Evolutionary conservation across 305 asterid genomes (phyloP).

Genomic region (Fraxinus baroniana): DNA sequence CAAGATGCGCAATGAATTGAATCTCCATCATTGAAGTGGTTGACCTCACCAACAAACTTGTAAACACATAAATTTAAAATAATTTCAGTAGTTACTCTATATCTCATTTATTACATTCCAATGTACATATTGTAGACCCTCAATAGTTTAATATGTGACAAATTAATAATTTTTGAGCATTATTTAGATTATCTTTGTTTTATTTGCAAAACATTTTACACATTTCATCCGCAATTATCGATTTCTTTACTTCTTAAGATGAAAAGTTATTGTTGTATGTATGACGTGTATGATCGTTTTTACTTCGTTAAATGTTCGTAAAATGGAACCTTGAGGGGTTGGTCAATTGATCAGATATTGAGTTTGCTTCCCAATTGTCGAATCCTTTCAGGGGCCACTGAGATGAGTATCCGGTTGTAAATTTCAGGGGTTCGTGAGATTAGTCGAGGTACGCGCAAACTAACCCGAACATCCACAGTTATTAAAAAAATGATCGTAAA

Average conservation of each 20-base stretch:
- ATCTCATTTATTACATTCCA: background rate
- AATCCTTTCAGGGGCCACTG: no score
- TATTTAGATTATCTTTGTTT: no score
- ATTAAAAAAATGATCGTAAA: no score
- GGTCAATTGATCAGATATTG: no score
- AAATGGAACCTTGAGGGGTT: background rate
- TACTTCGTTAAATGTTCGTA: background rate
- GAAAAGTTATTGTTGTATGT: background rate
- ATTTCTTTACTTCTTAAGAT: background rate
- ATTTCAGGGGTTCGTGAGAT: no score
- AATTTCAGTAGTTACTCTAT: background rate
- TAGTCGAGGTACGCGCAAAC: no score
- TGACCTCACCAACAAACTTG: background rate
- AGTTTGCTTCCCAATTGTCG: no score
- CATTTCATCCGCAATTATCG: background rate
- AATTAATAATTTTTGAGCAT: no score
- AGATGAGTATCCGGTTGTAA: no score
- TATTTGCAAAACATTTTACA: background rate
- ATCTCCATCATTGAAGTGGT: conserved; percentile 5
- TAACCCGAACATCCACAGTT: no score
- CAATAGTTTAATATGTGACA: background rate
- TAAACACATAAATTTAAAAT: background rate
- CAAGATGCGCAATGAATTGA: conserved; percentile 16
- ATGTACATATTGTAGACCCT: background rate
- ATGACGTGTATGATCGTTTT: background rate